Base-by-base conservation (phyloP, 1,284 basidiomycete genomes). In the Meira miltonrushii region DNA sequence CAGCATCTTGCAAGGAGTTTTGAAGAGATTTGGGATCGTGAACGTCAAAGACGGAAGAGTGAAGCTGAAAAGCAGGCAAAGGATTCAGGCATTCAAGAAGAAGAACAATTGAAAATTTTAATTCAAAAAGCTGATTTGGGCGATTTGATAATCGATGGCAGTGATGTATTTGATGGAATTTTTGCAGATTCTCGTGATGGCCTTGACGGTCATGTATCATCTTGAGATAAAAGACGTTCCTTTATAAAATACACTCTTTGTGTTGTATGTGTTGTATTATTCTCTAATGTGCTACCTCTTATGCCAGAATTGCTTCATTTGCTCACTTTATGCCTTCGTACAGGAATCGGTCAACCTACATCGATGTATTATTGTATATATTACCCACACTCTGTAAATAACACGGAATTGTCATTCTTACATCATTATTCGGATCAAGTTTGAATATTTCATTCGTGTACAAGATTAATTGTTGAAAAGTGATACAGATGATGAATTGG, bases 1-100 rank as follows among this genome's bases (percentile, higher is more conserved):
- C 87, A 88, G 81, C 92, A 85, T 72, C 81, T 98, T 39, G 55
- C 74, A 19, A 40, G 84, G 86, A 40, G 83, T 83, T 70, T 87
- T 60, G 90, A 93, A 79, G 70, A 69, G 59, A 77, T 77, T 40
- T 77, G 71, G 74, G 55, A 70, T 39, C 61, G 54, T 12, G 71
- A 75, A 57, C 62, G 75, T 7, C 33, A 51, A 17, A 52, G 62
- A 7, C 61, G 72, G 8, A 47, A 60, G 6, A 53, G 63, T 39
- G 37, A 55, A 47, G 37, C 47, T 44, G 2, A 39, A 13, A 3
- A 54, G 23, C 25, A 57, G 1, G 62, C 63, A 5, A 25, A 21
- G 6, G 67, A 57, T 25, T 67, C 58, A 25, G 69, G 70, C 23
- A 56, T 13, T 25, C 37, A 28, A 12, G n/a, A 46, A 4, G 56